Base-by-base conservation (phyloP, 768 basidiomycete genomes). In the Lentinula boryana region DNA sequence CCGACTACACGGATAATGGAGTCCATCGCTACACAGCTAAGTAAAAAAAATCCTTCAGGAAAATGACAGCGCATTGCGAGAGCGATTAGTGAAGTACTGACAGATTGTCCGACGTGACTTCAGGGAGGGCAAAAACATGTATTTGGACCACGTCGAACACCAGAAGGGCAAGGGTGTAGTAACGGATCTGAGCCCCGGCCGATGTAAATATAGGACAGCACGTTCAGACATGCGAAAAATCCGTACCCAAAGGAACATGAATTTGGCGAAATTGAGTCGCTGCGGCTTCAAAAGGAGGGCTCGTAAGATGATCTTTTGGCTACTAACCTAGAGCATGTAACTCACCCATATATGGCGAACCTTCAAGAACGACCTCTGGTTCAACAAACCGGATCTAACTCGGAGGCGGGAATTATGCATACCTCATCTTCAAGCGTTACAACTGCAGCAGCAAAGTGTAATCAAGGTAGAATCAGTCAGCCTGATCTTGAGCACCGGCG, bases 141-240 rank as follows among this genome's bases (percentile, higher is more conserved):
- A 79, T 80, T 62, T 80, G 79, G 4, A 75, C 66, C 1, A 75
- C 75, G 56, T 80, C 79, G 62, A 80, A 79, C 3, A 77, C 61
- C 1, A 79, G 64, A 10, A 80, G 73, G 4, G 71, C 67, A 18
- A 80, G 72, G 35, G 76, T 79, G 63, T 79, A 81, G 62, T 81
- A 81, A 48, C 79, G 43, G 16, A 5, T 51, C 43, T 36, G 31
- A 21, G 12, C 12, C 27, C 27, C 27, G 27, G 27, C 12, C 40
- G 13, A 48, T 44, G 18, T 6, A 33, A 49, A 23, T 52, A 52
- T 23, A 52, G 51, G 32, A 49, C 48, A 49, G 8, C 3, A 49
- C 27, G 51, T 23, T 55, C 18, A 55, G 8, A 27, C 27, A 27
- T 27, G 53, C 5, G 32, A 53, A 51, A 9, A 23, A 7, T 1